These are phyloP conservation scores for Tubosaeta sp. DNA, from an alignment of 768 basidiomycete species.

Conservation along the genomic window DNA sequence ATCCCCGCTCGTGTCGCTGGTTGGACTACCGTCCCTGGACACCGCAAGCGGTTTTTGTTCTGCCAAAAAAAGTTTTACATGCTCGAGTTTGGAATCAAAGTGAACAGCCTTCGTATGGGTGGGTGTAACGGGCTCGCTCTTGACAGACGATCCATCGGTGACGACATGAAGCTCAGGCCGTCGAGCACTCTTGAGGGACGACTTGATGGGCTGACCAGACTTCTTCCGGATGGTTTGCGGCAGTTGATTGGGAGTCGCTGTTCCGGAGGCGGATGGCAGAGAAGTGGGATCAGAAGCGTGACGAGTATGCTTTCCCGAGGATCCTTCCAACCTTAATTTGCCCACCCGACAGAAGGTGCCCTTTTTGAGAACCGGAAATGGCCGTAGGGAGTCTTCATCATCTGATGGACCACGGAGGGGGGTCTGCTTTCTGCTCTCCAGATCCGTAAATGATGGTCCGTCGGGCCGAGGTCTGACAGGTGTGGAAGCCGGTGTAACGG, in stretches of 20 bases:
- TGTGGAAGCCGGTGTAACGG: constrained; percentile 41
- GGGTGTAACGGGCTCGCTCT: constrained; percentile 82
- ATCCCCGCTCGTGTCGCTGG: constrained; percentile 77
- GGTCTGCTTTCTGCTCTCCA: constrained; percentile 11
- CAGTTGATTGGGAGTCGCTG: constrained; percentile 1
- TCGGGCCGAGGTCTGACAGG: constrained; percentile 19
- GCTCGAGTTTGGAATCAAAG: constrained; percentile 88
- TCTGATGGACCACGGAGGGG: constrained; percentile 29
- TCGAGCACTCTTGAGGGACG: constrained; percentile 76
- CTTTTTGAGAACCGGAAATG: constrained; percentile 22
- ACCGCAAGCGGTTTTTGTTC: constrained; percentile 96
- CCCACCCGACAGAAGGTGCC: constrained; percentile 17
- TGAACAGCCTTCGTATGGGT: constrained; percentile 80
- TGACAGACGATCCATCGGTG: constrained; percentile 43
- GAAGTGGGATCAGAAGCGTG: constrained; percentile 21
- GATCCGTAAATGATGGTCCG: constrained; percentile 9
- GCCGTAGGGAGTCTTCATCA: constrained; percentile 22
- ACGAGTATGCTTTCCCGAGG: constrained; percentile 14
- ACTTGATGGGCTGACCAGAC: constrained; percentile 89
- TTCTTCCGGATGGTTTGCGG: constrained; percentile 73
- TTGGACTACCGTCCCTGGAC: constrained; percentile 85
- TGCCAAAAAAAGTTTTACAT: constrained; percentile 90
- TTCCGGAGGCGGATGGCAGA: not conserved
- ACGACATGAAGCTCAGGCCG: constrained; percentile 52
- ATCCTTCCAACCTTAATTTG: constrained; percentile 25